phyloP scores from a whole-genome alignment of 2,329 filamentous ascomycete species.

The Xylariaceae sp. region DNA sequence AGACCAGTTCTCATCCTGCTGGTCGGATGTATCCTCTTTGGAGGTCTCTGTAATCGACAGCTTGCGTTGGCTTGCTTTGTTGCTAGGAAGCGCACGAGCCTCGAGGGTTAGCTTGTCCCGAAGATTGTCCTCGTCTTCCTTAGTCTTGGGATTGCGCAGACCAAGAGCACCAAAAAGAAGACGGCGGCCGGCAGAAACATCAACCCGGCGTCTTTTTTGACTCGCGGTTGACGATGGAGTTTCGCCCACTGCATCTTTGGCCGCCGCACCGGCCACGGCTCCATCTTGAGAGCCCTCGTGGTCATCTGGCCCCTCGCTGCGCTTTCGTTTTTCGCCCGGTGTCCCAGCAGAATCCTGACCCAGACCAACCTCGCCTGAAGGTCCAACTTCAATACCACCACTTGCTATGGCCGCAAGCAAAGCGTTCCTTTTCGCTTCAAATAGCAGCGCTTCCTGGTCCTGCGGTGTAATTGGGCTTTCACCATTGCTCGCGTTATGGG shows the following conservation, averaged over 20 bases:
- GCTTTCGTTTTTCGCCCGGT: constrained; percentile 23
- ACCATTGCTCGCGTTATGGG: too few species aligned
- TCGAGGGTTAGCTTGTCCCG: constrained; percentile 56
- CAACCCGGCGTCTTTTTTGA: constrained; percentile 32
- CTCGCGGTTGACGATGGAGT: constrained; percentile 15
- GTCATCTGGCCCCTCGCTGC: constrained; percentile 4
- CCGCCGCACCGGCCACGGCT: constrained; percentile 1
- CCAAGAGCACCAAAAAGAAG: constrained; percentile 71
- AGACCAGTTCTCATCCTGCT: constrained; percentile 65
- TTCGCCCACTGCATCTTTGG: constrained; percentile 8
- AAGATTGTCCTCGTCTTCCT: constrained; percentile 62
- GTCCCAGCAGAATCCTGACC: constrained; percentile 4
- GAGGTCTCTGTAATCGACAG: constrained; percentile 20
- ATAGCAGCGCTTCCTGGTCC: constrained; percentile 35
- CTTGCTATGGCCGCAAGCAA: constrained; percentile 48
- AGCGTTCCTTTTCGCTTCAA: constrained; percentile 47
- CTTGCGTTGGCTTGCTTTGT: constrained; percentile 25
- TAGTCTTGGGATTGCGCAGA: constrained; percentile 62
- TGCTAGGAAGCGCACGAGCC: constrained; percentile 39
- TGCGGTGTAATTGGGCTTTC: too few species aligned
- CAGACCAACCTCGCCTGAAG: constrained; percentile 9
- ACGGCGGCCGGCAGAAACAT: constrained; percentile 60
- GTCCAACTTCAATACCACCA: constrained; percentile 48
- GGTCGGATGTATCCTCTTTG: constrained; percentile 28
- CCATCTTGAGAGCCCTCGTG: neutral